Evolutionary conservation across 345 rosid species (phyloP).

Genomic region (Angophora floribunda): DNA sequence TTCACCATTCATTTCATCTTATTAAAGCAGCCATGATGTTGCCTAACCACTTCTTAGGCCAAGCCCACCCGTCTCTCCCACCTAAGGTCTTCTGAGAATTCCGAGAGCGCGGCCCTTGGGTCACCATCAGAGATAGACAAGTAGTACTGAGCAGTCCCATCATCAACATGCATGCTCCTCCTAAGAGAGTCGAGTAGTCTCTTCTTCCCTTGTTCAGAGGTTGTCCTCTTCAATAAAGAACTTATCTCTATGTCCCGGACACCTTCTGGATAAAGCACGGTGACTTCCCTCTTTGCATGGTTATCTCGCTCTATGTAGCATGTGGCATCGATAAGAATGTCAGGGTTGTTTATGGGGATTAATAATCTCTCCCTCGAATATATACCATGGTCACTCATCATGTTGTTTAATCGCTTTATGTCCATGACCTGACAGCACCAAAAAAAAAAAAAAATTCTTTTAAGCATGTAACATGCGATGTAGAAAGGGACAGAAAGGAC

Average conservation of each 20-base stretch:
- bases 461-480: not conserved
- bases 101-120: slow-evolving; percentile 65
- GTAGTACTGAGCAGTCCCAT: slow-evolving; percentile 79
- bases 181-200: slow-evolving; percentile 55
- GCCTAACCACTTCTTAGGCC: not conserved
- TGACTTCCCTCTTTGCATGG: slow-evolving; percentile 67
- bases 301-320: slow-evolving; percentile 84
- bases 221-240: slow-evolving; percentile 8
- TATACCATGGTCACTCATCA: slow-evolving; percentile 88
- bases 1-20: not conserved
- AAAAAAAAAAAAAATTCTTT: not conserved
- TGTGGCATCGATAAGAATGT: slow-evolving; percentile 40
- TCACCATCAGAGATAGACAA: slow-evolving; percentile 65
- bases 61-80: slow-evolving; percentile 63
- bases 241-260: slow-evolving; percentile 23
- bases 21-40: not conserved
- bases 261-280: slow-evolving; percentile 73
- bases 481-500: not conserved
- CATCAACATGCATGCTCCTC: slow-evolving; percentile 92
- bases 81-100: slow-evolving; percentile 57
- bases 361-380: slow-evolving; percentile 78
- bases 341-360: slow-evolving; percentile 64
- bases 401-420: slow-evolving; percentile 73
- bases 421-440: slow-evolving; percentile 51
- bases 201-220: slow-evolving; percentile 48